Base-by-base conservation (phyloP, 164 flowering plant species). In the Berberis vulgaris region DNA sequence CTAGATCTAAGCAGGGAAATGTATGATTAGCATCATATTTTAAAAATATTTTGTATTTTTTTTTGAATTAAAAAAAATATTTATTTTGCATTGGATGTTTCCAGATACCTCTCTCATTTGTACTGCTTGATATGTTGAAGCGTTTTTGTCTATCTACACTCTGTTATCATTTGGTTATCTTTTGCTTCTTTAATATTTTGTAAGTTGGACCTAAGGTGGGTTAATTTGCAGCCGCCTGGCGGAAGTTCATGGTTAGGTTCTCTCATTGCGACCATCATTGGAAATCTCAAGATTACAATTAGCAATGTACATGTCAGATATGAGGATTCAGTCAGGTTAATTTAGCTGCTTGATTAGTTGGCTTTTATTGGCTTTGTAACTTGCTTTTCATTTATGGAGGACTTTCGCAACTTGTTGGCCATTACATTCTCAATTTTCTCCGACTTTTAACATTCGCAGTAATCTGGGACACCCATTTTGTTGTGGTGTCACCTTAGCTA, bases 231-330 rank as follows among this genome's bases (percentile, higher is more conserved):
- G 97, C 59, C 84, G 57, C 71, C 90, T 59, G 68, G 82, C 72
- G 97, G 89, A 71, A 95, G 81, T 81, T 91, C 99, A 61, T 95
- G 99, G 99, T 72, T 95, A 56, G 90, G 96, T 63, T 95, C 99
- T 70, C 77, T 95, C 6, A 85, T 95, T 70, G 82, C 86, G 69
- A 95, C 92, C 2, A 82, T 91, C 47, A 89, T 95, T 72, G 99
- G 99, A 71, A 95, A 95, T 72, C 90, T 95, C 53, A 95, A 95
- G 78, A 83, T 95, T 56, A 74, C 97, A 47, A 91, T 95, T 54
- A 91, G 85, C 81, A 95, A 95, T 81, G 96, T 95, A 49, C 99
- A 95, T 80, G 72, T 95, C 61, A 86, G 97, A 95, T 91, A 91
- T 70, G 99, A 95, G 77, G 99, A 95, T 73, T 74, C 83, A 54